These are phyloP conservation scores for Yamadazyma nakazawae DNA, from an alignment of 805 yeast species.

Conservation along the genomic window DNA sequence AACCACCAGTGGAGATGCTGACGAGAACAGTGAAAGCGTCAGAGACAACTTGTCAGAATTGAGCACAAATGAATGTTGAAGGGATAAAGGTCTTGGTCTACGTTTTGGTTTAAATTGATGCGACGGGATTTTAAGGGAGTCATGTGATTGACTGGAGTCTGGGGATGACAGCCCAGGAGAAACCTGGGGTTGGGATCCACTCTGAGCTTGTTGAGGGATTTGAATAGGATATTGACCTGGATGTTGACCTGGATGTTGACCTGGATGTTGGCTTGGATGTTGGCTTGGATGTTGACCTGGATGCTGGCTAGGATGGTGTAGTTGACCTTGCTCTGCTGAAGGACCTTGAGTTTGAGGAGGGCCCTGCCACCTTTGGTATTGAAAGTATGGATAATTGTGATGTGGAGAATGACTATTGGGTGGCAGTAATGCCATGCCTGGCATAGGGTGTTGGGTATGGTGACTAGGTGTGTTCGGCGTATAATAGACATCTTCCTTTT, in stretches of 20 bases:
- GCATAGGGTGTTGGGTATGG: background rate
- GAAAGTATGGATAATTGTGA: conserved; percentile 15
- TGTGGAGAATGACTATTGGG: conserved; percentile 26
- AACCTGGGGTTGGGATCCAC: background rate
- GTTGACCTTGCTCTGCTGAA: background rate
- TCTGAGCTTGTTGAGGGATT: background rate
- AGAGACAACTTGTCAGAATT: conserved; percentile 16
- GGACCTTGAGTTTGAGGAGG: background rate
- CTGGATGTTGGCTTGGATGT: background rate
- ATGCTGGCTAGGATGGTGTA: conserved; percentile 1
- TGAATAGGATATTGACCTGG: background rate
- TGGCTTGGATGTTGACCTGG: background rate
- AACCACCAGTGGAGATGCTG: conserved; percentile 5
- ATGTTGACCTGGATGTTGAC: background rate
- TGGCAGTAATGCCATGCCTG: conserved; percentile 19
- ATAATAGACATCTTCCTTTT: conserved; percentile 1
- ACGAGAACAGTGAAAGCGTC: conserved; percentile 12
- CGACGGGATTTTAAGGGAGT: conserved; percentile 3
- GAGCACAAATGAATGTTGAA: conserved; percentile 29
- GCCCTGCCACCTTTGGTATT: conserved; percentile 7
- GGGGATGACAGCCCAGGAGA: background rate
- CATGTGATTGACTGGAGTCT: background rate
- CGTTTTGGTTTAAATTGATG: conserved; percentile 35
- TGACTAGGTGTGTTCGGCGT: conserved; percentile 11
- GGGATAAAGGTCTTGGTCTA: conserved; percentile 38